A percentile compares a stretch with the other conserved stretches of the same genome.
phyloP scores from a whole-genome alignment of 2,329 filamentous ascomycete genomes.

The Leptographium procerum region DNA sequence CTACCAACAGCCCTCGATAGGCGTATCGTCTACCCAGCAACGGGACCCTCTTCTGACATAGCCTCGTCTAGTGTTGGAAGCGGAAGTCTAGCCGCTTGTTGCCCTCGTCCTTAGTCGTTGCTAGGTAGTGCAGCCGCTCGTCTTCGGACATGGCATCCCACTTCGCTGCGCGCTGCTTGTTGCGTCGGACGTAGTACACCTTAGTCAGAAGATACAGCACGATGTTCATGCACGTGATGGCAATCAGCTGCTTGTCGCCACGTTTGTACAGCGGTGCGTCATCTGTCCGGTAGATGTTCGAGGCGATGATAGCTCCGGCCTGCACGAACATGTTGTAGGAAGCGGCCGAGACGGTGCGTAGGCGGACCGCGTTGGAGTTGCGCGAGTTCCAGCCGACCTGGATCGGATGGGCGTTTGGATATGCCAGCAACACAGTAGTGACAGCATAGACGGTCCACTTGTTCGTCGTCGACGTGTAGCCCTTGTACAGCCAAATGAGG shows the following conservation, averaged over 20 bases:
- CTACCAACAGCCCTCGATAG: too few species aligned
- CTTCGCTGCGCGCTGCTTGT: slow-evolving; percentile 16
- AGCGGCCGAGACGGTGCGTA: slow-evolving; percentile 49
- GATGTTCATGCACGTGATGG: slow-evolving; percentile 25
- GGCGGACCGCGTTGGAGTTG: slow-evolving; percentile 51
- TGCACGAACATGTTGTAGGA: slow-evolving; percentile 49
- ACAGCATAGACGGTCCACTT: slow-evolving; percentile 31
- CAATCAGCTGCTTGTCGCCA: slow-evolving; percentile 45
- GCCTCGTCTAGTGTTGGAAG: slow-evolving; percentile 17
- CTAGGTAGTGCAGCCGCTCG: slow-evolving; percentile 18
- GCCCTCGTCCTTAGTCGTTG: slow-evolving; percentile 20
- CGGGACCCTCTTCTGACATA: too few species aligned
- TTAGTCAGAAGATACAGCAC: slow-evolving; percentile 19
- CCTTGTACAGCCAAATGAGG: slow-evolving; percentile 36
- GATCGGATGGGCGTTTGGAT: slow-evolving; percentile 33
- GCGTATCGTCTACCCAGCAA: too few species aligned
- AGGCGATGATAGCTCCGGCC: slow-evolving; percentile 27
- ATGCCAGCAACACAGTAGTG: slow-evolving; percentile 28
- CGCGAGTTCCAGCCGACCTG: slow-evolving; percentile 37
- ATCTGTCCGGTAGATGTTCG: slow-evolving; percentile 28
- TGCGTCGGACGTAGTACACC: slow-evolving; percentile 23
- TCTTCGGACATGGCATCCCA: slow-evolving; percentile 21
- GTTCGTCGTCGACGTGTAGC: slow-evolving; percentile 24
- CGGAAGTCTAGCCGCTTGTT: slow-evolving; percentile 24
- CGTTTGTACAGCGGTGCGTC: slow-evolving; percentile 36